Conservation (phyloP, 2,329 filamentous ascomycete genomes). For the Diaporthe sp. region DNA sequence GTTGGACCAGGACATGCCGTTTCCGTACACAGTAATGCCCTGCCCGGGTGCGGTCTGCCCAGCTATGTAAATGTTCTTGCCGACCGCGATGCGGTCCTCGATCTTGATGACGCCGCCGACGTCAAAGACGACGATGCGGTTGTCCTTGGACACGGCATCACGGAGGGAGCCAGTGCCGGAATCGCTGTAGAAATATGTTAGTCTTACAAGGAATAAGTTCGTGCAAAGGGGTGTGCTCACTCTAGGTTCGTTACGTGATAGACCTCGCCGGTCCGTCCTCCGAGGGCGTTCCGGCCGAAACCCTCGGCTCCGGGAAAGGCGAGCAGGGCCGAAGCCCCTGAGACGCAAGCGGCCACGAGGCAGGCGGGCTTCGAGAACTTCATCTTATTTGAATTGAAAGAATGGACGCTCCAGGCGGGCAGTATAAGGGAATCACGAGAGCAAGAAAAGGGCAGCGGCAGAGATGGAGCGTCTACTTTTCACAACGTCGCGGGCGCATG, state of each 20-base stretch:
- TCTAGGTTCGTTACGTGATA: slow-evolving; percentile 29
- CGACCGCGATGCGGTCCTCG: slow-evolving; percentile 58
- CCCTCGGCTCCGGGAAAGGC: slow-evolving; percentile 32
- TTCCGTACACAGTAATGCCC: slow-evolving; percentile 66
- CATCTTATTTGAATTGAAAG: slow-evolving; percentile 15
- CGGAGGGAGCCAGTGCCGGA: slow-evolving; percentile 62
- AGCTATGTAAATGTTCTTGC: slow-evolving; percentile 60
- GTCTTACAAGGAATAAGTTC: background rate
- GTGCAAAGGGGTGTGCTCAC: background rate
- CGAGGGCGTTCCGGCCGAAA: slow-evolving; percentile 27
- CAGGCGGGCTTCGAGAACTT: slow-evolving; percentile 15
- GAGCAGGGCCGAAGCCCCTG: slow-evolving; percentile 21
- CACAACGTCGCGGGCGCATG: background rate
- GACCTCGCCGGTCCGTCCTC: slow-evolving; percentile 16
- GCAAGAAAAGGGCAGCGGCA: background rate
- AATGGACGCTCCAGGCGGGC: slow-evolving; percentile 24
- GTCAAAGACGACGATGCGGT: slow-evolving; percentile 63
- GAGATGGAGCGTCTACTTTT: slow-evolving; percentile 3
- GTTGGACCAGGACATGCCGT: slow-evolving; percentile 64
- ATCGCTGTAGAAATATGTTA: slow-evolving; percentile 47
- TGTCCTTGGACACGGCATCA: slow-evolving; percentile 60
- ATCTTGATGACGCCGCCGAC: slow-evolving; percentile 64
- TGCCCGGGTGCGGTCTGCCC: slow-evolving; percentile 63
- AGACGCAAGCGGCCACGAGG: slow-evolving; percentile 15
- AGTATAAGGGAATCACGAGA: background rate